Evolutionary conservation across 805 yeast species (phyloP).

Genomic region (Candida piceae): DNA sequence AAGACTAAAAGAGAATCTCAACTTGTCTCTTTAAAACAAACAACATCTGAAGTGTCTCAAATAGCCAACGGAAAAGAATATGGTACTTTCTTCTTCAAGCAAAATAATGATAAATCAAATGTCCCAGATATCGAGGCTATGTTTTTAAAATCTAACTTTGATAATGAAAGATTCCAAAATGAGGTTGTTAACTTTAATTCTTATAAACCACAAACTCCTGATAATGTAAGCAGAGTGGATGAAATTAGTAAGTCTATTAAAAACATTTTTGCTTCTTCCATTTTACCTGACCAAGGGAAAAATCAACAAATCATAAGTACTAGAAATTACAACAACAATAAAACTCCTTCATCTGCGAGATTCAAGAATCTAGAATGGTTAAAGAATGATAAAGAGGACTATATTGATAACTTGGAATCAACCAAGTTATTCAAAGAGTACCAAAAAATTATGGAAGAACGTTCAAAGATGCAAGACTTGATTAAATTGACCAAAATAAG

Average conservation of each 20-base stretch:
- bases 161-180: conserved; percentile 2
- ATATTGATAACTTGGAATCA: conserved; percentile 26
- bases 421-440: conserved; percentile 35
- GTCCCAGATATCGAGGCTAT: conserved; percentile 16
- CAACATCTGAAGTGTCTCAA: neutral
- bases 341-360: conserved; percentile 14
- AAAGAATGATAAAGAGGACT: conserved; percentile 27
- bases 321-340: conserved; percentile 3
- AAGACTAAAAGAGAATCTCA: neutral
- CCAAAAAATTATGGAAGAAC: conserved; percentile 39
- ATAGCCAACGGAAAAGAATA: conserved; percentile 13
- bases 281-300: conserved; percentile 1
- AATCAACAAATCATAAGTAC: neutral
- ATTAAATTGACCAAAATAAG: conserved; percentile 32
- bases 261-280: conserved; percentile 9
- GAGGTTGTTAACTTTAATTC: neutral
- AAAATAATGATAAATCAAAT: neutral
- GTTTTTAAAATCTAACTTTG: conserved; percentile 14
- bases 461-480: conserved; percentile 32
- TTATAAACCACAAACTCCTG: conserved; percentile 1
- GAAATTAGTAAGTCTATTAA: conserved; percentile 10
- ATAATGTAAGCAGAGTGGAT: conserved; percentile 4
- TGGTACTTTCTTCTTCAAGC: conserved; percentile 24
- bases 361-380: conserved; percentile 29
- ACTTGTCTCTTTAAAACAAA: neutral